Evolutionary conservation across 129 eudicot genomes (phyloP).

Genomic region (Flaveria brownii): DNA sequence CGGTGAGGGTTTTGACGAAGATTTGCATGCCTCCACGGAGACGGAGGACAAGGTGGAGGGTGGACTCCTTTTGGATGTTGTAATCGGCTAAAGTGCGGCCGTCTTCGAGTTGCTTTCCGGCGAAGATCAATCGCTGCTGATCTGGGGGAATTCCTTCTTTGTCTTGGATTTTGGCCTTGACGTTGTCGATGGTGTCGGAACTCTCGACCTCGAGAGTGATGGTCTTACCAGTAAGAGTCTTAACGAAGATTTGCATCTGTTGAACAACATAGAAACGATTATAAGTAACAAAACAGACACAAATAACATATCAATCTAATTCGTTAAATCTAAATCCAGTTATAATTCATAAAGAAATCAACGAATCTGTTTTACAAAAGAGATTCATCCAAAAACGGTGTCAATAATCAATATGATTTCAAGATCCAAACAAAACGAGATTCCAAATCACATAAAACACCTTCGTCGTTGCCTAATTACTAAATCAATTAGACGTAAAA

Average conservation of each 20-base stretch:
- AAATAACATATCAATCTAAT: background rate
- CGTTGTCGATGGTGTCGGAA: constrained; percentile 14
- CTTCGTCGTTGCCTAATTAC: background rate
- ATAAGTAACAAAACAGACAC: background rate
- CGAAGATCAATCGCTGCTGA: constrained; percentile 9
- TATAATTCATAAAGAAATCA: too few relatives aligned
- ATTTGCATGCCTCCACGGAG: constrained; percentile 17
- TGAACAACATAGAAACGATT: background rate
- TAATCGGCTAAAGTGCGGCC: constrained; percentile 20
- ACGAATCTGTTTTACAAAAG: too few relatives aligned
- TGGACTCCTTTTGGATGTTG: constrained; percentile 12
- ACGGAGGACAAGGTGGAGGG: constrained; percentile 8
- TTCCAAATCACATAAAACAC: too few relatives aligned
- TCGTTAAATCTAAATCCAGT: too few relatives aligned
- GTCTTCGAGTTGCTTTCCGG: constrained; percentile 16
- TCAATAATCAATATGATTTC: background rate
- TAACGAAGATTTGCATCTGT: constrained; percentile 26
- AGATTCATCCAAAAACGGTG: background rate
- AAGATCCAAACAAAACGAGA: background rate
- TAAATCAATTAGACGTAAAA: background rate
- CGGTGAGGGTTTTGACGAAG: constrained; percentile 11
- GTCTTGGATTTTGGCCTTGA: constrained; percentile 5
- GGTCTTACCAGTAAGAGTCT: constrained; percentile 18
- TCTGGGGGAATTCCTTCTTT: constrained; percentile 14
- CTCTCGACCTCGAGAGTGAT: constrained; percentile 18